Conservation (phyloP, 108 stramenopile species). For the Epithemia pelagica region DNA sequence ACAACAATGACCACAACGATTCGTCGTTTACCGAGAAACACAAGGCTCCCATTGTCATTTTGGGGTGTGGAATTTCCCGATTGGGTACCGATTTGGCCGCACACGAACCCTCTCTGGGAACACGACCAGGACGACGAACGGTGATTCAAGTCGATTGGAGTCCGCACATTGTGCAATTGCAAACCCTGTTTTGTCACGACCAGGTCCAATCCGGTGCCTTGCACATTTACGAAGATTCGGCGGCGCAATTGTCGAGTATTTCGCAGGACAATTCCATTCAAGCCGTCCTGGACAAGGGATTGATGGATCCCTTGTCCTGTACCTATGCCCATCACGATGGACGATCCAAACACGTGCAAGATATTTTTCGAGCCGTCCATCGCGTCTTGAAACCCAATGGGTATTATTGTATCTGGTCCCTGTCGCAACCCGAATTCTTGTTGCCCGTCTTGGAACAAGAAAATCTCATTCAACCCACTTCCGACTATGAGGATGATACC, state of each 20-base stretch:
- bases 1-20: no score
- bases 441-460: slow-evolving; percentile 10
- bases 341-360: slow-evolving; percentile 2
- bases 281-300: slow-evolving; percentile 75
- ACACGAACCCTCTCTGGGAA: no score
- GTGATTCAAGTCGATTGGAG: slow-evolving; percentile 65
- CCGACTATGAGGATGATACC: no score
- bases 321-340: slow-evolving; percentile 39
- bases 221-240: slow-evolving; percentile 60
- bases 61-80: slow-evolving; percentile 75
- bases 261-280: slow-evolving; percentile 31
- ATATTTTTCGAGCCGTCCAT: slow-evolving; percentile 53
- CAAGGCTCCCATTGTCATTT: slow-evolving; percentile 53
- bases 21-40: no score
- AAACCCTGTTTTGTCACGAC: slow-evolving; percentile 34
- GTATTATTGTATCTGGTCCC: slow-evolving; percentile 51
- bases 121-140: slow-evolving; percentile 27
- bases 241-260: slow-evolving; percentile 55
- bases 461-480: neutral
- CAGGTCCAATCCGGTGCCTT: slow-evolving; percentile 29
- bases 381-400: slow-evolving; percentile 57
- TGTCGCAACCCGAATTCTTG: slow-evolving; percentile 67
- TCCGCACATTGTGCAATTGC: slow-evolving; percentile 39
- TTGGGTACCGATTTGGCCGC: slow-evolving; percentile 71
- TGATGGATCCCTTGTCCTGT: slow-evolving; percentile 71